Percentiles rank a stretch among this genome's conserved stretches.
phyloP scores from a whole-genome alignment of 2,329 filamentous ascomycete genomes.

The Furcasterigmium furcatum region DNA sequence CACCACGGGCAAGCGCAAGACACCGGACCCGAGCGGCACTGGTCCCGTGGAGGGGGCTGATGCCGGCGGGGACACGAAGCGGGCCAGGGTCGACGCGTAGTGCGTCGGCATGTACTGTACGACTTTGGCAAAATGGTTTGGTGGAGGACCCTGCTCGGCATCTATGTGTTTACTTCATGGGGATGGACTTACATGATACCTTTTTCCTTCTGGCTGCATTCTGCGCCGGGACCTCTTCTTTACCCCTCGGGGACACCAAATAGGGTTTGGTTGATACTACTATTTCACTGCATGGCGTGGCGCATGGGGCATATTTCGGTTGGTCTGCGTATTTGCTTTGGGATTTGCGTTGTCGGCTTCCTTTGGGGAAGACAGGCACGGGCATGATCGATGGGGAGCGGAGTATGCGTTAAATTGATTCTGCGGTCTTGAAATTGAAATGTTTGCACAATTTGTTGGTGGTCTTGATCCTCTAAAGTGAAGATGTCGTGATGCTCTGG shows the following conservation, averaged over 20 bases:
- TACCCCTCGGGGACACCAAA: not conserved
- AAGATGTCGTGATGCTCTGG: too few species aligned
- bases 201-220: slow-evolving; percentile 4
- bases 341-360: too few species aligned
- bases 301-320: slow-evolving; percentile 3
- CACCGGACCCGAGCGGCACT: slow-evolving; percentile 44
- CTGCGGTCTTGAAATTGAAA: too few species aligned
- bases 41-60: slow-evolving; percentile 38
- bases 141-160: too few species aligned
- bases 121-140: too few species aligned
- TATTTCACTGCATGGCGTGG: too few species aligned
- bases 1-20: slow-evolving; percentile 50
- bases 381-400: too few species aligned
- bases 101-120: not conserved
- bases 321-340: not conserved
- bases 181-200: slow-evolving; percentile 13
- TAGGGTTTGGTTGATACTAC: too few species aligned
- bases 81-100: slow-evolving; percentile 47
- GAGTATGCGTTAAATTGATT: too few species aligned
- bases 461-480: too few species aligned
- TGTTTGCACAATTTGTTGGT: too few species aligned
- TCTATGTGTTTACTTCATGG: slow-evolving; percentile 6
- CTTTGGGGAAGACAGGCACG: too few species aligned
- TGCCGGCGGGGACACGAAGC: slow-evolving; percentile 44
- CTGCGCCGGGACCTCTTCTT: not conserved